Evolutionary conservation across 208 protist genomes (phyloP), one percentile per base, ranked within the genome.

Genomic region (Leishmania aethiopica): DNA sequence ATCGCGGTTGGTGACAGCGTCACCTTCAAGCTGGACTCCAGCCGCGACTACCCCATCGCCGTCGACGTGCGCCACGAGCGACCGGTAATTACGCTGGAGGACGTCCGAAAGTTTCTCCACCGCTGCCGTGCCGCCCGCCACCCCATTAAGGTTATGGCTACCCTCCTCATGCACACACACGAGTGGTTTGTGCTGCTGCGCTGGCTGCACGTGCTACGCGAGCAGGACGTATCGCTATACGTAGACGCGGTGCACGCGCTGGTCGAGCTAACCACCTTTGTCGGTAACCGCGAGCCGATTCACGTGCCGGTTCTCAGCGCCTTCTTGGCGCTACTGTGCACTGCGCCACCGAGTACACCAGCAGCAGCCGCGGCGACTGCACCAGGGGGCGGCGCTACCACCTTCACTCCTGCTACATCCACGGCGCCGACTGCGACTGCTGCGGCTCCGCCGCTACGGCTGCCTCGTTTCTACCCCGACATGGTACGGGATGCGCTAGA

Each of bases 241-340:
- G 71, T 86, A 3, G 85, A 93, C 37, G 89, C 80, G 32, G 88
- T 97, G 25, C 88, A 95, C 75, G 88, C 89, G 25, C 70, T 98
- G 57, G 86, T 96, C 19, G 89, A 94, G 75, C 86, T 98, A 15
- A 90, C 86, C 22, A 98, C 95, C 32, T 96, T 96, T 81, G 79
- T 94, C 47, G 93, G 87, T 37, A 98, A 98, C 83, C 88, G 91
- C 22, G 93, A 97, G 75, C 95, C 95, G 57, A 94, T 98, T 79
- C 95, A 97, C 75, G 85, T 91, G 60, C 84, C 83, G 6, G 82
- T 98, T 25, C 81, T 98, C 47, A 40, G 84, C 60, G 82, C 79
- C 2, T 97, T 98, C 81, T 84, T 98, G 45, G n/a, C 71, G 35
- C 81, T 94, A 17, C 89, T 76, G 53, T 79, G 60, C n/a, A 49